Evolutionary conservation across 163 green algal genomes (phyloP), one percentile per base, ranked within the genome.

Genomic region (Coccomyxa subellipsoidea): DNA sequence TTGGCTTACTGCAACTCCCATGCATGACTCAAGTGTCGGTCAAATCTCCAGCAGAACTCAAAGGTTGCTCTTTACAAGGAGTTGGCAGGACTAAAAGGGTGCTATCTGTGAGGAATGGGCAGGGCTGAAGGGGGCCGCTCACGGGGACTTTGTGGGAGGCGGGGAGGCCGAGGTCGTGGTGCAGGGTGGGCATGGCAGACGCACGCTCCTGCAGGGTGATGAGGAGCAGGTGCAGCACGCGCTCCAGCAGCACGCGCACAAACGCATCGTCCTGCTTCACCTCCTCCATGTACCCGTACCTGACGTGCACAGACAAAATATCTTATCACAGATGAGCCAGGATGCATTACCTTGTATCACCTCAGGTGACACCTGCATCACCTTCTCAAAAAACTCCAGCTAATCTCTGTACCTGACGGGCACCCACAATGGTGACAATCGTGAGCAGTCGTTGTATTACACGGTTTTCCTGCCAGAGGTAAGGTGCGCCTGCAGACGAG

Each of bases 211-310:
- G 84, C 77, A 85, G 84, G 8, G 79, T 77, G 10, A 66, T 39
- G 54, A 54, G 84, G 78, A 86, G 78, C 73, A 85, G 80, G 35
- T 53, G 21, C 35, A 78, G 66, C 29, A 85, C 47, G 18, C 38
- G 76, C 34, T 83, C n/a, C 54, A 88, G 54, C 10, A 84, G 27
- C 10, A 35, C 36, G 15, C 80, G n/a, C 81, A 85, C 81, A 73
- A 88, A 88, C 0, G n/a, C 37, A 21, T 76, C 23, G n/a, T 78
- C 73, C 59, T 88, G 84, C 31, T 84, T 47, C 12, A 83, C 78
- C 5, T 27, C 39, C 72, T 88, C 81, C 40, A 77, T 83, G 73
- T 88, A 88, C 34, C 84, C 84, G 59, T 88, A 88, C 78, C 84
- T 87, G 84, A 36, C 10, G 15, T 9, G 32, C 34, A 80, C 27